Percentiles rank a stretch among this genome's conserved stretches.
Conservation (phyloP, 2,329 filamentous ascomycete species). For the Fusarium proliferatum region DNA sequence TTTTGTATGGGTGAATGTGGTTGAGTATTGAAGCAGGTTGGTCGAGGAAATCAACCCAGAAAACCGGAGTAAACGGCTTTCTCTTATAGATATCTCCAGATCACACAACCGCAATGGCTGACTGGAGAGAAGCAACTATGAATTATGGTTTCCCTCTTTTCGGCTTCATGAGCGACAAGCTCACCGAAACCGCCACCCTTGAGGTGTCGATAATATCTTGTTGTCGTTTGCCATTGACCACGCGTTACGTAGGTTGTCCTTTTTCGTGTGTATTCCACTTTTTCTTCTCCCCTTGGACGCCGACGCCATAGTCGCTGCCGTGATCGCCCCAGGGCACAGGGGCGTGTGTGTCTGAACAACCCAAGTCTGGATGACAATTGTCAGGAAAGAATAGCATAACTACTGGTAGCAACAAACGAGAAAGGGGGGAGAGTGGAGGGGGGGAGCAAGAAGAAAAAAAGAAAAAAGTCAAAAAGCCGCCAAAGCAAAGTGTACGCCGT, state of each 20-base stretch:
- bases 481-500: constrained; percentile 11
- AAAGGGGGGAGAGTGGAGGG: constrained; percentile 13
- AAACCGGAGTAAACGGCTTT: constrained; percentile 44
- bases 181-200: constrained; percentile 30
- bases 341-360: constrained; percentile 20
- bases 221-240: constrained; percentile 29
- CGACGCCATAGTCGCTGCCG: constrained; percentile 23
- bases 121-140: constrained; percentile 28
- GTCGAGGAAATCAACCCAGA: constrained; percentile 32
- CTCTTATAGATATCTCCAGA: constrained; percentile 31
- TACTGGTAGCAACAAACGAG: not conserved
- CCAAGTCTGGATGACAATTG: constrained; percentile 19
- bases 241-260: constrained; percentile 22
- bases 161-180: constrained; percentile 34
- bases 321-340: constrained; percentile 26
- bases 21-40: constrained; percentile 11
- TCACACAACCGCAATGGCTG: constrained; percentile 12
- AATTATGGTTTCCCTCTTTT: constrained; percentile 34
- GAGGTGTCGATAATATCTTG: constrained; percentile 29
- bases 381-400: not conserved
- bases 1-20: not conserved
- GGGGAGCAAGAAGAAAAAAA: not conserved
- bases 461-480: constrained; percentile 20
- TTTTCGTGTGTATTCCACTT: constrained; percentile 11
- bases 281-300: constrained; percentile 18